Base-by-base conservation (phyloP, 495 filamentous ascomycete genomes). In the Choiromyces venosus region DNA sequence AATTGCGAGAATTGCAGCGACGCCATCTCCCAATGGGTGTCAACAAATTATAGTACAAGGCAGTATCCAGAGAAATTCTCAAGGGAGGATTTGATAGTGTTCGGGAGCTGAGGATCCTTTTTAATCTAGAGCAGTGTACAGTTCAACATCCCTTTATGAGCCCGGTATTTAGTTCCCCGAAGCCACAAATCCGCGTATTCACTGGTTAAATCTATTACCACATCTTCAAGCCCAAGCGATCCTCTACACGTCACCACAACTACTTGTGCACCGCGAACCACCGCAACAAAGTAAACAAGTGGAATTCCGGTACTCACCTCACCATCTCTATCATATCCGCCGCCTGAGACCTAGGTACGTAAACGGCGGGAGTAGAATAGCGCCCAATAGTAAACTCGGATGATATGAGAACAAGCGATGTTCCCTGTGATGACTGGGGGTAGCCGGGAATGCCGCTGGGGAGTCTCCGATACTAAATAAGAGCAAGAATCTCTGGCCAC, bases 61-160 rank as follows among this genome's bases (percentile, higher is more conserved):
- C 91, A 91, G 79, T 92, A 93, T 65, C 89, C 87, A 2, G 86
- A 82, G 74, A 88, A 90, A 68, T 91, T 86, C 69, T 91, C 88
- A 4, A 93, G 83, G 0, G 91, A 89, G 21, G 88, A 85, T 76
- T 87, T 86, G 42, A 93, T 86, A 0, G 88, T 91, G 69, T 86
- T 61, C 88, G 82, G 42, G 88, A 87, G 37, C 83, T 83, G 0
- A 93, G 84, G 1, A 93, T n/a, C n/a, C n/a, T n/a, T n/a, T n/a
- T n/a, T n/a, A n/a, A n/a, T n/a, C n/a, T n/a, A 84, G 8, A 90
- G 86, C 37, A 87, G 84, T 5, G 91, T 91, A 2, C 90, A 92
- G 10, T 90, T 90, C 77, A 91, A 89, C 74, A 93, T 91, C n/a
- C 91, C 91, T 80, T 92, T 92, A 83, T 93, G 91, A 0, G 92